Conservation (phyloP, 768 basidiomycete genomes). For the Mycena vulgaris region DNA sequence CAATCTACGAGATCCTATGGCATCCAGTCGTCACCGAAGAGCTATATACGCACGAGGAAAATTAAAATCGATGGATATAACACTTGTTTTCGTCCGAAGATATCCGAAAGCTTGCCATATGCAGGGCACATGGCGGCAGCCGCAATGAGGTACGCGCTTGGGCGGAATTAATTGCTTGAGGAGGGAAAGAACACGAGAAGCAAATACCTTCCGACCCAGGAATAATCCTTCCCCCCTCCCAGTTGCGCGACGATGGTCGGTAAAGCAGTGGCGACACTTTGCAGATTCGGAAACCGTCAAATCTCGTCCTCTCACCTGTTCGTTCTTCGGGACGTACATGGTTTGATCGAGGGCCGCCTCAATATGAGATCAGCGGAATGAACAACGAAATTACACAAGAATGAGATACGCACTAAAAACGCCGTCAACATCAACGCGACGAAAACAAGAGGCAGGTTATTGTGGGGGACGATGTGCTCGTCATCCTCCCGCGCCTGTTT, state of each 20-base stretch:
- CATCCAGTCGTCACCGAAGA: neutral
- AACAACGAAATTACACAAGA: neutral
- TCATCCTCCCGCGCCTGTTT: conserved; percentile 33
- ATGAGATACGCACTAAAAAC: conserved; percentile 24
- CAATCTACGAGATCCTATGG: conserved; percentile 62
- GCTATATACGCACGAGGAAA: conserved; percentile 70
- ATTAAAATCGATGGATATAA: conserved; percentile 74
- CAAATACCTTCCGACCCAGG: conserved; percentile 79
- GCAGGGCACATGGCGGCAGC: conserved; percentile 77
- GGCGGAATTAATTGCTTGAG: neutral
- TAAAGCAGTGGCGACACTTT: conserved; percentile 78
- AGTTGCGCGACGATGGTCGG: conserved; percentile 79
- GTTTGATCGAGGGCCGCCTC: conserved; percentile 62
- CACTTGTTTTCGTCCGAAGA: conserved; percentile 73
- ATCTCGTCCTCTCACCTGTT: neutral
- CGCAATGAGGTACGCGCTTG: conserved; percentile 81
- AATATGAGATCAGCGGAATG: too few relatives aligned
- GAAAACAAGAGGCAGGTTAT: conserved; percentile 36
- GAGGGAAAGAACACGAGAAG: neutral
- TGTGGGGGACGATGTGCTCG: conserved; percentile 36
- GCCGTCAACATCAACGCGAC: conserved; percentile 31
- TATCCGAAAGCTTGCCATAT: conserved; percentile 85
- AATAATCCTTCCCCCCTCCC: conserved; percentile 73
- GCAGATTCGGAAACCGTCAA: neutral
- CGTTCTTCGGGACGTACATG: conserved; percentile 48